A percentile compares a stretch with the other conserved stretches of the same genome.
Evolutionary conservation across 495 filamentous ascomycete species (phyloP).

Genomic region (Penicillium herquei): DNA sequence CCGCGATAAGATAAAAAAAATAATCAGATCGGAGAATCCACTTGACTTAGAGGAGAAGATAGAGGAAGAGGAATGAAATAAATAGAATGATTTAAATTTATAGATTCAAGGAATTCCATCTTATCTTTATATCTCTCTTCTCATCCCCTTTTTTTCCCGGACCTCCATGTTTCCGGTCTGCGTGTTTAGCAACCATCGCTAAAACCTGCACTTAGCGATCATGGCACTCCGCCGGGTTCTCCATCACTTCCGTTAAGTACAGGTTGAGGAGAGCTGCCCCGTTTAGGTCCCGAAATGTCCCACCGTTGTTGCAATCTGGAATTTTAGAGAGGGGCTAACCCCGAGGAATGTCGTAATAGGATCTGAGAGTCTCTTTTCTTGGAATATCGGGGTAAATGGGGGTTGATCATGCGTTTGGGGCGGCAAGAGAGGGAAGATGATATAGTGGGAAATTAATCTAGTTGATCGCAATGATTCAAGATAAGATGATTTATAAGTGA

Average conservation of each 20-base stretch:
- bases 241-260: slow-evolving; percentile 50
- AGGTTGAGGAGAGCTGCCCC: slow-evolving; percentile 48
- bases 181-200: slow-evolving; percentile 31
- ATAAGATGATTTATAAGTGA: neutral
- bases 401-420: neutral
- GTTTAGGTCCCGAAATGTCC: slow-evolving; percentile 26
- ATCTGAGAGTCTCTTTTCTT: slow-evolving; percentile 2
- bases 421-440: neutral
- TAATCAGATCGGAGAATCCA: slow-evolving; percentile 18
- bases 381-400: neutral
- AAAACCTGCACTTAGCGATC: slow-evolving; percentile 54
- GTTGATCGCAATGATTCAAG: neutral
- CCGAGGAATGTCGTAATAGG: slow-evolving; percentile 14
- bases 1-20: slow-evolving; percentile 31
- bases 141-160: slow-evolving; percentile 11
- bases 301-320: slow-evolving; percentile 11
- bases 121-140: slow-evolving; percentile 13
- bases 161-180: slow-evolving; percentile 15
- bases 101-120: slow-evolving; percentile 3
- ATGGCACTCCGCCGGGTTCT: slow-evolving; percentile 31
- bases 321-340: slow-evolving; percentile 14
- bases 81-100: slow-evolving; percentile 4
- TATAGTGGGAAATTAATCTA: neutral
- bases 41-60: slow-evolving; percentile 1
- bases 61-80: slow-evolving; percentile 13